Conservation (phyloP, 2,329 filamentous ascomycete species). For the Elsinoe fawcettii region DNA sequence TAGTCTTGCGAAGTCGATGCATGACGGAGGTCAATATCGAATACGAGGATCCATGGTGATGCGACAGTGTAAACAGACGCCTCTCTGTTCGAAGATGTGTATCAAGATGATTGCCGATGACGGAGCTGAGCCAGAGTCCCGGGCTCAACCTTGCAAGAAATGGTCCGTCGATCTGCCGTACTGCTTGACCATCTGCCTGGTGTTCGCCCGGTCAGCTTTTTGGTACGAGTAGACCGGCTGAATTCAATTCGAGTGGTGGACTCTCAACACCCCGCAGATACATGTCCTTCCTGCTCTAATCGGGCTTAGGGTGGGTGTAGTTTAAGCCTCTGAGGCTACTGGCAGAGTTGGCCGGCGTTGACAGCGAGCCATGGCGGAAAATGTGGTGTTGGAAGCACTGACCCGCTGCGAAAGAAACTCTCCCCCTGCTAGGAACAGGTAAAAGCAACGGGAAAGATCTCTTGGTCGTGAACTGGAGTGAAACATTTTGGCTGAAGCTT, state of each 20-base stretch:
- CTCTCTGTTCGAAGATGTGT: neutral
- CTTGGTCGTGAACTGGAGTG: conserved; percentile 4
- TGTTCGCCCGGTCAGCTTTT: neutral
- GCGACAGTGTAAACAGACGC: neutral
- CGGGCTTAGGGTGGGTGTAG: neutral
- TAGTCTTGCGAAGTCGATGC: neutral
- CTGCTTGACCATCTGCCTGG: conserved; percentile 5
- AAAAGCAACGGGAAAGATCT: conserved; percentile 12
- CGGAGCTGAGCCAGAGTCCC: conserved; percentile 1
- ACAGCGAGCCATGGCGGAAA: conserved; percentile 5
- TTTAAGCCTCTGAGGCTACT: neutral
- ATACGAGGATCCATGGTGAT: conserved; percentile 2
- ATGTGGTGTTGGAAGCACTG: conserved; percentile 7
- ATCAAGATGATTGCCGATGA: conserved; percentile 10
- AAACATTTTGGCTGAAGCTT: conserved; percentile 1
- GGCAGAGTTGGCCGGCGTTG: conserved; percentile 2
- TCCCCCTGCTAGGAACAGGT: conserved; percentile 13
- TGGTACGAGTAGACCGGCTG: conserved; percentile 5
- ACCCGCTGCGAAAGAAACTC: neutral
- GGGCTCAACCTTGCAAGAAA: conserved; percentile 8
- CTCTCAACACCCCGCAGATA: neutral
- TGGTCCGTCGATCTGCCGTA: conserved; percentile 13
- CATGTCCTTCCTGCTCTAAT: neutral
- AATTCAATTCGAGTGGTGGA: neutral
- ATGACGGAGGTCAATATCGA: neutral